Evolutionary conservation across 352 stramenopile genomes (phyloP), one percentile per base, ranked within the genome.

Genomic region (Globisporangium spiculum): DNA sequence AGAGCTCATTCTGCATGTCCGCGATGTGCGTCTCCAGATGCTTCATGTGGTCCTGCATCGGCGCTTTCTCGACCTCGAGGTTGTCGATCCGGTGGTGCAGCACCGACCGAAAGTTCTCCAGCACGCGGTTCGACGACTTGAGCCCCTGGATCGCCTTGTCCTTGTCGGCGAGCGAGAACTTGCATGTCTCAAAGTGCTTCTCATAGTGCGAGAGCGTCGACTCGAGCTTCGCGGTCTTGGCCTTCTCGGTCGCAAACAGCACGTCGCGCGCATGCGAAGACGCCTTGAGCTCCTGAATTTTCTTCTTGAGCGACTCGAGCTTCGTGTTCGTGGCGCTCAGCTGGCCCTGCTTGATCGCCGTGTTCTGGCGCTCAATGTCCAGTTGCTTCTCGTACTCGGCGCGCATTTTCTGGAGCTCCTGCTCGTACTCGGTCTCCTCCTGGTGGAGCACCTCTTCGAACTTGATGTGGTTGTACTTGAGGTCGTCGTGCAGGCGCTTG

Each of bases 381-480:
- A 93, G 69, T n/a, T 93, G 86, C 4, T 69, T 67, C 20, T 90
- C 83, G 71, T 91, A 90, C 1, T 90, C 79, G 0, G 60, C 74
- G 7, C 83, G 76, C 59, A 90, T 61, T 20, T 77, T 82, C 6
- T 80, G 78, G 36, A 94, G 66, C 48, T 94, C 83, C n/a, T 90
- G 75, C 62, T 96, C 86, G 41, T 96, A 94, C 53, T 96, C 88
- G 0, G 72, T 80, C 61, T 94, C 85, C 64, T 96, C 83, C 54
- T 96, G 86, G 27, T 87, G 83, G 7, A 96, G 56, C 1, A 93
- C 84, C 67, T 96, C 87, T 46, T 94, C 87, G 20, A 93, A 96
- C 58, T 94, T 93, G 58, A 89, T 76, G 64, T 96, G 83, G 65
- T 96, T 94, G 67, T 93, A 93, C 67, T 81, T 88, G 32, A 96